Evolutionary conservation across 441 rosid species (phyloP), one percentile per base, ranked within the genome.

Genomic region (California macrophylla): DNA sequence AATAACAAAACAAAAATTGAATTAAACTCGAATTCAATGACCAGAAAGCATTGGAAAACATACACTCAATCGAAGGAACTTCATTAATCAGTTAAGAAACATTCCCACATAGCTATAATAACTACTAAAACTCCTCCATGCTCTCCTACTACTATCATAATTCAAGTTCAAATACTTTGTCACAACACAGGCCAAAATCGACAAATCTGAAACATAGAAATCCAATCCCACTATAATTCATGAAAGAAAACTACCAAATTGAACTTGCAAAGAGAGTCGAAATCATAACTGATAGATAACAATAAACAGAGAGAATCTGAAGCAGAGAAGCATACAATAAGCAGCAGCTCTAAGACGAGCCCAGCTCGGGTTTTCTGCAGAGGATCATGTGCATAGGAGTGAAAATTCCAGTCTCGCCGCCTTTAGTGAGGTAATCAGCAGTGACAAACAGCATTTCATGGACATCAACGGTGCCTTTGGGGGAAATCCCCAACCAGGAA

Each of bases 321-420:
- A 42, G 50, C 50, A 13, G n/a, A 42, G 16, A 42, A 42, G 50
- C 50, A 42, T 42, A 42, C 50, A 42, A 10, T 3, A 42, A 42
- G 50, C 50, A 42, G 50, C 50, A 36, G 12, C 32, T 30, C 34
- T 30, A 30, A 30, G 34, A 30, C 34, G 34, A 36, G 12, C 42
- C 38, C 8, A 0, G 38, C 76, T 74, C 82, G 8, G 97, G 98
- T 69, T 93, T 93, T 74, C 88, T 84, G 82, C 91, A 86, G 77
- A 93, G 94, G 42, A 91, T 79, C 97, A 93, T 91, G 77, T 93
- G 89, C 98, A 93, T 90, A 16, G 97, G 96, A 24, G 87, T 36
- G 79, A 93, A 93, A 25, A 93, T 93, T 26, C 88, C 98, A 15
- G 85, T 78, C 67, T 93, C 97, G 3, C 98, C 98, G 0, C 98